phyloP scores from a whole-genome alignment of 2,329 filamentous ascomycete genomes.

The Escovopsis weberi region DNA sequence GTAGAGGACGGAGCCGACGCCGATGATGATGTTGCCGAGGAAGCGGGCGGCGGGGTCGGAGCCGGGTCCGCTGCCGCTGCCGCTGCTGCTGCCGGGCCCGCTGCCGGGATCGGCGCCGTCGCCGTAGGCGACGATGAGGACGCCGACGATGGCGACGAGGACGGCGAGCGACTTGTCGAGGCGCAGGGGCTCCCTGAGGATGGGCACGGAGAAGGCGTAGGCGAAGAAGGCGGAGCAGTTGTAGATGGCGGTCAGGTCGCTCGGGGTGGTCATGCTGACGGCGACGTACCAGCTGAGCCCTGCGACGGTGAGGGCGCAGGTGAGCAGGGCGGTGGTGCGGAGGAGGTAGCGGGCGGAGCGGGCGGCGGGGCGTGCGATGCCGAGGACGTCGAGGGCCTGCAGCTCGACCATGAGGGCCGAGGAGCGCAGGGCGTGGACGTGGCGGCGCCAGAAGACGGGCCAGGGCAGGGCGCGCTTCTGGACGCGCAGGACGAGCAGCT shows the following conservation, averaged over 20 bases:
- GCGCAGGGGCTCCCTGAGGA: slow-evolving; percentile 73
- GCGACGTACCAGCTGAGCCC: slow-evolving; percentile 93
- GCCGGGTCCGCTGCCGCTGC: slow-evolving; percentile 29
- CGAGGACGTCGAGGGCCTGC: slow-evolving; percentile 53
- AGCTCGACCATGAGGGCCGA: slow-evolving; percentile 72
- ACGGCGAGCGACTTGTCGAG: slow-evolving; percentile 80
- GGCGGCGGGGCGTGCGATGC: slow-evolving; percentile 19
- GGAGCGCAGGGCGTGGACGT: slow-evolving; percentile 34
- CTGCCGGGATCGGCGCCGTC: slow-evolving; percentile 35
- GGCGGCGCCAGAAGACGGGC: slow-evolving; percentile 67
- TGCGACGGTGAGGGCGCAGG: slow-evolving; percentile 73
- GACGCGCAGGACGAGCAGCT: slow-evolving; percentile 65
- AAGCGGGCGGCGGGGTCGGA: slow-evolving; percentile 46
- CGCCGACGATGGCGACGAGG: slow-evolving; percentile 71
- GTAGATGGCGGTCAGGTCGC: slow-evolving; percentile 94
- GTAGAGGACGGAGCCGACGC: slow-evolving; percentile 79
- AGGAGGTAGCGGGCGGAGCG: slow-evolving; percentile 48
- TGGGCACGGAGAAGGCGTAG: slow-evolving; percentile 86
- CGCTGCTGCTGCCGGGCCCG: no score
- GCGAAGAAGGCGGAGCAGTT: slow-evolving; percentile 99
- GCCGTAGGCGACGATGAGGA: slow-evolving; percentile 91
- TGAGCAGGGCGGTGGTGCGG: slow-evolving; percentile 67
- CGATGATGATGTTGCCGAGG: slow-evolving; percentile 83
- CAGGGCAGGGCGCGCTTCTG: slow-evolving; percentile 69
- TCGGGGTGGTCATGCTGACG: slow-evolving; percentile 82